A percentile compares a stretch with the other conserved stretches of the same genome.
Conservation (phyloP, 2,329 filamentous ascomycete species). For the Aureobasidium sp. region DNA sequence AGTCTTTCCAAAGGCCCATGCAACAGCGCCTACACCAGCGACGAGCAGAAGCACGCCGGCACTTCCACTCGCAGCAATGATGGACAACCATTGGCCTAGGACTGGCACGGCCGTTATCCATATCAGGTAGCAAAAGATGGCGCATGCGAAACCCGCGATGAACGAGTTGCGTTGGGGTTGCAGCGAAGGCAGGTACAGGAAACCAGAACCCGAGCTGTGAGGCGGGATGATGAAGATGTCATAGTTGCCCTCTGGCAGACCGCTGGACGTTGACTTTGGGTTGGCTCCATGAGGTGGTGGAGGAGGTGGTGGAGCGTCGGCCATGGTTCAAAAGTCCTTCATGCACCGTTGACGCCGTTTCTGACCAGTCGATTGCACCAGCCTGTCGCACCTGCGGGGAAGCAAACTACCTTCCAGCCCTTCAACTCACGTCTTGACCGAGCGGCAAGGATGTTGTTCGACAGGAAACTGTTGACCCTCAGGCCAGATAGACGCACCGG, state of each 20-base stretch:
- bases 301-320: constrained; percentile 52
- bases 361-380: background rate
- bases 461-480: background rate
- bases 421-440: background rate
- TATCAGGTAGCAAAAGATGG: constrained; percentile 63
- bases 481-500: background rate
- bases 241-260: constrained; percentile 81
- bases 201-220: constrained; percentile 79
- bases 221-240: constrained; percentile 96
- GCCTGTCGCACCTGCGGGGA: background rate
- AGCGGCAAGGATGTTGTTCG: background rate
- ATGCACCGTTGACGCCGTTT: constrained; percentile 1
- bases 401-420: background rate
- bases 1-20: constrained; percentile 66
- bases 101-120: constrained; percentile 66
- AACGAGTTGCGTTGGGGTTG: constrained; percentile 85
- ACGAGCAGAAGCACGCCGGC: constrained; percentile 65
- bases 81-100: constrained; percentile 63
- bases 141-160: constrained; percentile 72
- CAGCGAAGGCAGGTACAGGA: constrained; percentile 88
- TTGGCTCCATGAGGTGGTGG: constrained; percentile 79
- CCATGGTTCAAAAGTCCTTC: background rate
- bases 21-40: constrained; percentile 63
- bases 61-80: constrained; percentile 63
- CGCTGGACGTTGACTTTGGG: constrained; percentile 56